phyloP scores from a whole-genome alignment of 257 asterid genomes.

The Nicotiana sylvestris region DNA sequence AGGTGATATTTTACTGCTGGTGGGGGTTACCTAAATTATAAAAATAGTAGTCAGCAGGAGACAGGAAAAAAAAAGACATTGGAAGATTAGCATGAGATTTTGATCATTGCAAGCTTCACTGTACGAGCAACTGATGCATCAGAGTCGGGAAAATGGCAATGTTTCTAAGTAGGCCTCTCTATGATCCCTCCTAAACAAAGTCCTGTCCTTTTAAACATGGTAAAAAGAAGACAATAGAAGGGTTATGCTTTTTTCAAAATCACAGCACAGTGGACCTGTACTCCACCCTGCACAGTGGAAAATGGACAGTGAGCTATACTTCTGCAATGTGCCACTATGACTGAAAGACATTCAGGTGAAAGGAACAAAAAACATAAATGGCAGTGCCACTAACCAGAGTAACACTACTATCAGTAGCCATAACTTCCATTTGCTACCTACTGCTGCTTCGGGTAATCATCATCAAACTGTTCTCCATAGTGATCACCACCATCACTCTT shows the following conservation, averaged over 20 bases:
- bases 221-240: constrained; percentile 27
- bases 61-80: neutral
- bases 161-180: constrained; percentile 9
- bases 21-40: neutral
- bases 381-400: constrained; percentile 21
- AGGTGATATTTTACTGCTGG: neutral
- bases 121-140: constrained; percentile 8
- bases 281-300: constrained; percentile 67
- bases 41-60: neutral
- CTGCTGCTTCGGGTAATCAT: constrained; percentile 29
- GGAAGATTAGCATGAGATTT: neutral
- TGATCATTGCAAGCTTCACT: constrained; percentile 3
- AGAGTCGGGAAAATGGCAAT: neutral
- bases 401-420: constrained; percentile 23
- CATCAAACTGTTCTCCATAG: constrained; percentile 30
- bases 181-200: constrained; percentile 5
- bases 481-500: constrained; percentile 22
- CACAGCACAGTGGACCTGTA: constrained; percentile 49
- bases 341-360: constrained; percentile 7
- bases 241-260: constrained; percentile 29
- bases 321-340: constrained; percentile 22
- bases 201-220: constrained; percentile 10
- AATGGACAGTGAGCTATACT: constrained; percentile 68
- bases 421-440: constrained; percentile 37
- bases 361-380: constrained; percentile 20